A percentile compares a stretch with the other conserved stretches of the same genome.
These are phyloP conservation scores for Aspergillus saccharolyticus DNA, from an alignment of 495 filamentous ascomycete genomes.

Conservation along the genomic window DNA sequence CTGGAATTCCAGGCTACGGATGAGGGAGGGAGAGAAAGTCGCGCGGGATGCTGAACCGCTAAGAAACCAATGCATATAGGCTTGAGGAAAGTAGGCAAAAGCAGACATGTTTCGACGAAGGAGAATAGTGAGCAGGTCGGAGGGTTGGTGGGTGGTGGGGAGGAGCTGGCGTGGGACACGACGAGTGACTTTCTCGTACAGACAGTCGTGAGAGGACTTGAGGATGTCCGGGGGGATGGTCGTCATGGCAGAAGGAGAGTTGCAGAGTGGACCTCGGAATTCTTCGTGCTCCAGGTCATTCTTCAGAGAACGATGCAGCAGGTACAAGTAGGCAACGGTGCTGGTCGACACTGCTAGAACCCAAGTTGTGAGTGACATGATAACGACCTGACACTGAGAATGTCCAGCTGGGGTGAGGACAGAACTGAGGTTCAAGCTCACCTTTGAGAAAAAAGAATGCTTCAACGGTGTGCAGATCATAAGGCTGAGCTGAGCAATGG, in stretches of 20 bases:
- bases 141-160: slow-evolving; percentile 10
- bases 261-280: slow-evolving; percentile 15
- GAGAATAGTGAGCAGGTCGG: slow-evolving; percentile 24
- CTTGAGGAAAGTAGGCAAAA: slow-evolving; percentile 30
- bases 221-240: slow-evolving; percentile 22
- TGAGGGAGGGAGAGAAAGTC: slow-evolving; percentile 26
- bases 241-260: slow-evolving; percentile 14
- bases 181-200: slow-evolving; percentile 25
- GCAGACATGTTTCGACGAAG: slow-evolving; percentile 34
- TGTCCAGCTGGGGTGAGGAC: background rate
- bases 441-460: background rate
- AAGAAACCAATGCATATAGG: slow-evolving; percentile 20
- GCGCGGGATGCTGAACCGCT: background rate
- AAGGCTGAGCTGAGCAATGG: background rate
- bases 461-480: too few species aligned
- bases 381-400: background rate
- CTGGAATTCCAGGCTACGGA: slow-evolving; percentile 25
- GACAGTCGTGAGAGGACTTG: slow-evolving; percentile 17
- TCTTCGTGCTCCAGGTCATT: slow-evolving; percentile 21
- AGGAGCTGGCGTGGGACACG: slow-evolving; percentile 20
- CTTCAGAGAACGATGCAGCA: slow-evolving; percentile 22
- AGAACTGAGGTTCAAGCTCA: background rate
- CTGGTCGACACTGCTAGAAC: background rate
- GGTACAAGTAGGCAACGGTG: slow-evolving; percentile 18
- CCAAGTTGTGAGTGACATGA: background rate